Percentiles rank a stretch among this genome's conserved stretches.
These are phyloP conservation scores for Gossypium davidsonii DNA, from an alignment of 441 rosid species.

Conservation along the genomic window DNA sequence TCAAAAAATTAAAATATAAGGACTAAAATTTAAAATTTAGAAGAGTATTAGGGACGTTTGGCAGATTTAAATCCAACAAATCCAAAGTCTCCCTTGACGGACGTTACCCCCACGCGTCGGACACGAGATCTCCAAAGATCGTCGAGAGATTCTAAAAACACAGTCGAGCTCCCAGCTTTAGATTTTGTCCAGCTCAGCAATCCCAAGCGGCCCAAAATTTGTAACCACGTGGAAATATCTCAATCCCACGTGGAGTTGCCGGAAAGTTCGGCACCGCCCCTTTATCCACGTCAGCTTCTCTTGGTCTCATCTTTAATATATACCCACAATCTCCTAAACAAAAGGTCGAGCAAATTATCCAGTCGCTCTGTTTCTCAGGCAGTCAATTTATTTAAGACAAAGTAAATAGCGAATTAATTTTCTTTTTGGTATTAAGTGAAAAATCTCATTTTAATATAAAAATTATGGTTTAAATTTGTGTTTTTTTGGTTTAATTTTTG, in stretches of 20 bases:
- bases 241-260: conserved; percentile 21
- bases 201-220: not conserved
- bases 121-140: conserved; percentile 15
- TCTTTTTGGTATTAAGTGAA: not conserved
- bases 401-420: not conserved
- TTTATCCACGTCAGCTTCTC: conserved; percentile 30
- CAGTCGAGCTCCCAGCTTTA: conserved; percentile 27
- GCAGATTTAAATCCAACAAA: no score
- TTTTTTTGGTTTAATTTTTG: not conserved
- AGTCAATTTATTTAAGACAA: conserved; percentile 10
- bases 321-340: not conserved
- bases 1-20: no score
- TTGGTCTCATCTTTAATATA: conserved; percentile 10
- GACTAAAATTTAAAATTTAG: no score
- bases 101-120: conserved; percentile 15
- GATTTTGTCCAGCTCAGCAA: conserved; percentile 42
- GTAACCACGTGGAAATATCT: conserved; percentile 22
- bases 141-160: conserved; percentile 1
- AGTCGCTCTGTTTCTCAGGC: conserved; percentile 14
- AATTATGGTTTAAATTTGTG: not conserved
- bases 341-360: not conserved
- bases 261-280: conserved; percentile 17
- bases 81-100: not conserved
- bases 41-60: no score
- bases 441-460: not conserved